A percentile compares a stretch with the other conserved stretches of the same genome.
Conservation (phyloP, 2,329 filamentous ascomycete genomes). For the Aspergillus luchuensis region DNA sequence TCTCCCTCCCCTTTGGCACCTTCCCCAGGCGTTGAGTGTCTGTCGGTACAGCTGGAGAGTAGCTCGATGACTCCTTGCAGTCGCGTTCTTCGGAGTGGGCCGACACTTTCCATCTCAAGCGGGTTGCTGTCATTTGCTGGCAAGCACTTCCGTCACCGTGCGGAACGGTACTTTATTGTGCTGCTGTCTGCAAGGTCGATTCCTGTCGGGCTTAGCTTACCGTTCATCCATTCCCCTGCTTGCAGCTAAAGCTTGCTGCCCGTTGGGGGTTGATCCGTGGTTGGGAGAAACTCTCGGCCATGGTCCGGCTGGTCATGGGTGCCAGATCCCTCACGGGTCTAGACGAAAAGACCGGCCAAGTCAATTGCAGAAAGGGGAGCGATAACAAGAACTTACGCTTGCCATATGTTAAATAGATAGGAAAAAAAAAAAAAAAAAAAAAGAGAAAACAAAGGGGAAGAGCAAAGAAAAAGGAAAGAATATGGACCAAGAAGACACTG, state of each 20-base stretch:
- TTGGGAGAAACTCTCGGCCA: not conserved
- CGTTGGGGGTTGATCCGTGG: not conserved
- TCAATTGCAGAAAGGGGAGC: too few relatives aligned
- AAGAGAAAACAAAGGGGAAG: too few relatives aligned
- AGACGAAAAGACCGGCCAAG: too few relatives aligned
- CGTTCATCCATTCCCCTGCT: not conserved
- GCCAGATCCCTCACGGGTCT: not conserved
- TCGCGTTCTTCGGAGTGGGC: slow-evolving; percentile 4
- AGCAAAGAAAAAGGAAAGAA: not conserved
- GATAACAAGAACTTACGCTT: not conserved
- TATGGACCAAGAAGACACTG: too few relatives aligned
- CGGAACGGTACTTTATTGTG: slow-evolving; percentile 14
- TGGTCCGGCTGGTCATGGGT: not conserved
- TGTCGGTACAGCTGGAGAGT: too few relatives aligned
- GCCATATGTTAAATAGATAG: too few relatives aligned
- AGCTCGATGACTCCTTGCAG: not conserved
- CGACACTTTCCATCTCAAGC: not conserved
- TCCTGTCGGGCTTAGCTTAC: not conserved
- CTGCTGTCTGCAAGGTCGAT: not conserved
- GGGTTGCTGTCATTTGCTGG: slow-evolving; percentile 17
- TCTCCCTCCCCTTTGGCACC: too few relatives aligned
- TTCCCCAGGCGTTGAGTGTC: too few relatives aligned
- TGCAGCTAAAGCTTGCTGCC: not conserved
- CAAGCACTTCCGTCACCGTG: slow-evolving; percentile 16
- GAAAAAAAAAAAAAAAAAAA: too few relatives aligned